phyloP scores from a whole-genome alignment of 73 alveolate genomes.

The Blepharisma stoltei region DNA sequence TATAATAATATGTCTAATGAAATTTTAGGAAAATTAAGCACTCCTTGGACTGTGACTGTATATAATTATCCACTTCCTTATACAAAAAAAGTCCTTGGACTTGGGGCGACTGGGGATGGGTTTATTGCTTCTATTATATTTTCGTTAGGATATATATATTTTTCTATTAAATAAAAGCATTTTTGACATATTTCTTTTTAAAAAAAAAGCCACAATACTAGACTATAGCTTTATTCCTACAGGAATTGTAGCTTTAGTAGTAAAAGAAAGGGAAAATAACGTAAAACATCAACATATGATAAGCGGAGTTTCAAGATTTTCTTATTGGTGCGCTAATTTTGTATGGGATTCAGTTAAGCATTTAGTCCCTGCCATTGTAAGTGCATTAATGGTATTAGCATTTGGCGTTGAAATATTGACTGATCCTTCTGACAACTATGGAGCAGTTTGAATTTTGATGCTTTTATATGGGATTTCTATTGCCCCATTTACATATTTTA shows the following conservation, averaged over 20 bases:
- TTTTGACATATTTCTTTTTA: too few species aligned
- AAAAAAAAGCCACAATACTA: too few species aligned
- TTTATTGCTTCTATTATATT: constrained; percentile 58
- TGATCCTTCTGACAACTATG: constrained; percentile 38
- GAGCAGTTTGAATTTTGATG: constrained; percentile 58
- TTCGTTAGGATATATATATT: constrained; percentile 90
- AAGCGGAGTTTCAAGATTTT: constrained; percentile 75
- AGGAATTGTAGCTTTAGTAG: constrained; percentile 71
- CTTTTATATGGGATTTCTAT: constrained; percentile 80
- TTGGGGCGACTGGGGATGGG: constrained; percentile 37
- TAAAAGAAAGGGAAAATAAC: constrained; percentile 89
- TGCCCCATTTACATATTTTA: constrained; percentile 82
- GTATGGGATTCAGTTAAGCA: constrained; percentile 68
- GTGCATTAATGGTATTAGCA: constrained; percentile 36
- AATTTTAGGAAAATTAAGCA: not conserved
- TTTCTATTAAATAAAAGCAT: too few species aligned
- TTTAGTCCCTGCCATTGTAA: constrained; percentile 59
- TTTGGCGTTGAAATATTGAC: constrained; percentile 29
- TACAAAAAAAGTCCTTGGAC: not conserved
- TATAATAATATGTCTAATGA: constrained; percentile 5
- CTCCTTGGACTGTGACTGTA: not conserved
- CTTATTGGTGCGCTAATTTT: constrained; percentile 83
- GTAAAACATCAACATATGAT: constrained; percentile 86
- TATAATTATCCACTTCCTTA: constrained; percentile 28
- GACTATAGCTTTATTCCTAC: constrained; percentile 94